Percentiles rank a stretch among this genome's conserved stretches.
Conservation (phyloP, 257 asterid genomes). For the Jaltomata sinuosa region DNA sequence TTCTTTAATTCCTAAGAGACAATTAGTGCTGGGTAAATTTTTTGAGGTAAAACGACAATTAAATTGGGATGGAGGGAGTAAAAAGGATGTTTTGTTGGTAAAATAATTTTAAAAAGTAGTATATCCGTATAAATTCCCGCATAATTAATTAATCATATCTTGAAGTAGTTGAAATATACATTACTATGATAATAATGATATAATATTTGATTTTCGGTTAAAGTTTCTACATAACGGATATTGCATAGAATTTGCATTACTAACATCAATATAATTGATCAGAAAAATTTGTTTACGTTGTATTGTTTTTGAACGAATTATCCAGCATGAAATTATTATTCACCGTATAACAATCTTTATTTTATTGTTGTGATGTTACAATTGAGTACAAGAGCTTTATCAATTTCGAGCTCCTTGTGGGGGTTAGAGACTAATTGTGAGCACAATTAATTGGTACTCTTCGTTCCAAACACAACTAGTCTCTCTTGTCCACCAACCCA, state of each 20-base stretch:
- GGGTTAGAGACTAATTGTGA: background rate
- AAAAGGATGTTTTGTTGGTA: no score
- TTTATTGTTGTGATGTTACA: background rate
- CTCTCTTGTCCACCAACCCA: background rate
- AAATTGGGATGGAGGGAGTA: no score
- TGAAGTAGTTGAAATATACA: background rate
- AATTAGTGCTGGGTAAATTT: no score
- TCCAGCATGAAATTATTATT: background rate
- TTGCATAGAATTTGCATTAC: background rate
- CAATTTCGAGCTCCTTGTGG: background rate
- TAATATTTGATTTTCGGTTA: background rate
- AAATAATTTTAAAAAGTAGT: no score
- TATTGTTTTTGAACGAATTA: background rate
- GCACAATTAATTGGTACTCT: background rate
- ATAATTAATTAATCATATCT: background rate
- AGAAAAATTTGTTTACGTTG: background rate
- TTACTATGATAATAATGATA: background rate
- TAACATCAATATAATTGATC: background rate
- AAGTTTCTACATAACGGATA: background rate
- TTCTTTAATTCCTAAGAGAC: no score
- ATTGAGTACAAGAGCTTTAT: background rate
- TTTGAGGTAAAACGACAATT: no score
- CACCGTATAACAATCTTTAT: background rate
- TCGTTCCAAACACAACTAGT: background rate
- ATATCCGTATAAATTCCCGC: background rate